Percentiles rank a stretch among this genome's conserved stretches.
Conservation (phyloP, 176 grass and related monocot species). For the Avena insularis region DNA sequence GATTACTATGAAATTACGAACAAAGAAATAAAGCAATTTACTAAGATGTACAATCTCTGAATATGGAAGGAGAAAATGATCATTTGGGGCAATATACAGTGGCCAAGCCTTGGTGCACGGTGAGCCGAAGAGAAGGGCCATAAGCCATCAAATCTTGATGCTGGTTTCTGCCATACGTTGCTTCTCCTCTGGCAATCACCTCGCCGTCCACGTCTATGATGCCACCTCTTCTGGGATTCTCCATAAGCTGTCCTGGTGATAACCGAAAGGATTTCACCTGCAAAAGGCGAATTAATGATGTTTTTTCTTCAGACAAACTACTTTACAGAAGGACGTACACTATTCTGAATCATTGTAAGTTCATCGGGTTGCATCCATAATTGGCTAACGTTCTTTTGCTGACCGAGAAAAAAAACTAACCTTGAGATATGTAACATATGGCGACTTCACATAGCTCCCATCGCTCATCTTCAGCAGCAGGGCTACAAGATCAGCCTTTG, state of each 20-base stretch:
- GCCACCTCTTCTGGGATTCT: constrained; percentile 50
- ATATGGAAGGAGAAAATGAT: background rate
- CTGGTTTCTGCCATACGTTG: background rate
- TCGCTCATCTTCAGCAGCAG: constrained; percentile 69
- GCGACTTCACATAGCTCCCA: constrained; percentile 80
- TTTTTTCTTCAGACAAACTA: too few relatives aligned
- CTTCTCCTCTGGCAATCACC: constrained; percentile 74
- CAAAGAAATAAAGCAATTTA: background rate
- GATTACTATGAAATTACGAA: background rate
- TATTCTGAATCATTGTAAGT: too few relatives aligned
- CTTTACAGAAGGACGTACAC: too few relatives aligned
- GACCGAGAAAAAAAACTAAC: background rate
- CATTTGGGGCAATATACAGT: constrained; percentile 62
- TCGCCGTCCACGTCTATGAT: constrained; percentile 89
- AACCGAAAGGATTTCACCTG: constrained; percentile 68
- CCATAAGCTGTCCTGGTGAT: constrained; percentile 55
- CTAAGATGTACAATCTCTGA: background rate
- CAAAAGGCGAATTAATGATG: background rate
- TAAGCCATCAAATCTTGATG: constrained; percentile 67
- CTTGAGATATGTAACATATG: constrained; percentile 77
- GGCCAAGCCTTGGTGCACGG: constrained; percentile 66
- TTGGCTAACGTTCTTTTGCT: too few relatives aligned
- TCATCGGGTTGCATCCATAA: too few relatives aligned
- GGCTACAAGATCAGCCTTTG: constrained; percentile 62
- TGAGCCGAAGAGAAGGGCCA: constrained; percentile 64